phyloP scores from a whole-genome alignment of 164 flowering plant species.

The Vitis amurensis region DNA sequence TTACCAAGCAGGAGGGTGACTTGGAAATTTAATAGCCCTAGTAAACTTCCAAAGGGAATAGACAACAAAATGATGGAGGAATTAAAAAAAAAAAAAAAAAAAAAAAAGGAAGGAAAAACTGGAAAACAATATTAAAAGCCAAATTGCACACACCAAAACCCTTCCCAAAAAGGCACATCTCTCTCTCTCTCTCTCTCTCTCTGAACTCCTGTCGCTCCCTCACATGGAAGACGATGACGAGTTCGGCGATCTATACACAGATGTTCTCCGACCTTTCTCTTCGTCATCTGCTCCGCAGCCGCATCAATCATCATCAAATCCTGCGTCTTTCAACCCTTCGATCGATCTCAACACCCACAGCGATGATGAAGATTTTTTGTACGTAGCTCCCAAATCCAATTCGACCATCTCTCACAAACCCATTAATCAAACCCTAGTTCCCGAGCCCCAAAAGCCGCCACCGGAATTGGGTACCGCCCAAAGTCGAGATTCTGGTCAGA shows the following conservation, averaged over 20 bases:
- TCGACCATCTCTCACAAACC: slow-evolving; percentile 5
- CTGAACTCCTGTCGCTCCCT: slow-evolving; percentile 3
- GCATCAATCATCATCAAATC: slow-evolving; percentile 11
- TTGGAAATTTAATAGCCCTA: no score
- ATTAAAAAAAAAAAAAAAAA: no score
- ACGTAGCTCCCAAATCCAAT: slow-evolving; percentile 15
- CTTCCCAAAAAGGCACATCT: slow-evolving; percentile 2
- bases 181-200: not conserved
- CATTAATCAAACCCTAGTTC: slow-evolving; percentile 15
- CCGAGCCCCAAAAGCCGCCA: not conserved
- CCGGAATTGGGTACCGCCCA: not conserved
- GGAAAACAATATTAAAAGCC: no score
- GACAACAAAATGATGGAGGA: no score
- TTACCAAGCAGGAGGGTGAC: no score
- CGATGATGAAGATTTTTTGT: slow-evolving; percentile 30
- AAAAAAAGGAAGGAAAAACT: no score
- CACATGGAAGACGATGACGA: slow-evolving; percentile 95
- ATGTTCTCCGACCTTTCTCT: slow-evolving; percentile 59
- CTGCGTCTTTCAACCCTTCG: slow-evolving; percentile 33
- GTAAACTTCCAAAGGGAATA: no score
- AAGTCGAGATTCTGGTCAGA: not conserved
- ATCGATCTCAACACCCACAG: slow-evolving; percentile 53
- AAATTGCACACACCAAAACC: slow-evolving; percentile 20
- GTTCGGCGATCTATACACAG: slow-evolving; percentile 97
- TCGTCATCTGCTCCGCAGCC: slow-evolving; percentile 23